A percentile compares a stretch with the other conserved stretches of the same genome.
Conservation (phyloP, 1,139 yeast species). For the Lodderomyces pseudojiufengensis region DNA sequence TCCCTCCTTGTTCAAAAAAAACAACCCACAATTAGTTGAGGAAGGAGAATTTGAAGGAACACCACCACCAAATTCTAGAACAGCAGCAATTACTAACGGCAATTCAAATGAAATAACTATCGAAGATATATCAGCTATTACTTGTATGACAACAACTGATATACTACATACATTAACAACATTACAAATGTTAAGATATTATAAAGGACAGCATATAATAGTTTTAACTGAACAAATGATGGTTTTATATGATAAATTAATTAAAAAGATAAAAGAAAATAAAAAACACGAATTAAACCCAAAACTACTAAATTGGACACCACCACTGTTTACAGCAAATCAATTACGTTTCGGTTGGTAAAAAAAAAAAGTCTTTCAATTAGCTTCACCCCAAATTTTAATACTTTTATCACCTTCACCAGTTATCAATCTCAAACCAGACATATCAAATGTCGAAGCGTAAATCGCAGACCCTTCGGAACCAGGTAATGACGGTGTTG, state of each 20-base stretch:
- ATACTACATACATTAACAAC: slow-evolving; percentile 91
- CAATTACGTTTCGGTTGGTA: slow-evolving; percentile 95
- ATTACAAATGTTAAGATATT: slow-evolving; percentile 81
- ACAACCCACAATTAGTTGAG: slow-evolving; percentile 26
- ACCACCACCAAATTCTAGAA: slow-evolving; percentile 19
- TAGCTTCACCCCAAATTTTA: slow-evolving; percentile 70
- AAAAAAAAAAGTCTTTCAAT: slow-evolving; percentile 4
- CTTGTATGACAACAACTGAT: slow-evolving; percentile 96
- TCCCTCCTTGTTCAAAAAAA: slow-evolving; percentile 37
- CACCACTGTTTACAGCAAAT: slow-evolving; percentile 94
- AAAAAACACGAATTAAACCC: slow-evolving; percentile 80
- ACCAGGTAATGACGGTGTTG: slow-evolving; percentile 63
- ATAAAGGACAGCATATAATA: slow-evolving; percentile 94
- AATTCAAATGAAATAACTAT: slow-evolving; percentile 68
- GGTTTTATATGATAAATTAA: slow-evolving; percentile 69
- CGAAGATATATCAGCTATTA: slow-evolving; percentile 81
- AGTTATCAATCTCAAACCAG: slow-evolving; percentile 77
- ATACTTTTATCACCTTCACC: slow-evolving; percentile 90
- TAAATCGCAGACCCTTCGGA: slow-evolving; percentile 59
- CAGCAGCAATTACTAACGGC: slow-evolving; percentile 10
- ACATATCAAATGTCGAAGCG: slow-evolving; percentile 70
- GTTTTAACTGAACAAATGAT: slow-evolving; percentile 83
- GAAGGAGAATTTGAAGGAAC: slow-evolving; percentile 23
- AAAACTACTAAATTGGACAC: slow-evolving; percentile 76
- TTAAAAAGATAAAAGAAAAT: slow-evolving; percentile 52